Evolutionary conservation across 352 stramenopile genomes (phyloP).

Genomic region (Phytophthora brassicae): DNA sequence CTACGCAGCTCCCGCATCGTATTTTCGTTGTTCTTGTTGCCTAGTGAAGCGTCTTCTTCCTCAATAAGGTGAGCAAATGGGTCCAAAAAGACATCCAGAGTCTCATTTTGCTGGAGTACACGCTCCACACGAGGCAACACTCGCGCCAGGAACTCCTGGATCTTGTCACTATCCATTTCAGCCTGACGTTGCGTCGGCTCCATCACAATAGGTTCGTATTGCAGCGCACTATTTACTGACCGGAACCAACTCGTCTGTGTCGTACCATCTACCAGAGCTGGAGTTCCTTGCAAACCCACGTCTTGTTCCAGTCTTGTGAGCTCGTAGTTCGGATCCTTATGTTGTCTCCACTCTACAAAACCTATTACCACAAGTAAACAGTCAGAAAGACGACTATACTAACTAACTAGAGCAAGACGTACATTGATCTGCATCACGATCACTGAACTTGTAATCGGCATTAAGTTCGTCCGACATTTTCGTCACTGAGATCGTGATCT

Average conservation of each 20-base stretch:
- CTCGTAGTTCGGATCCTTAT: constrained; percentile 86
- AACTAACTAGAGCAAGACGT: constrained; percentile 5
- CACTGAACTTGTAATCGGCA: constrained; percentile 84
- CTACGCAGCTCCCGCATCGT: constrained; percentile 90
- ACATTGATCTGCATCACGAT: constrained; percentile 80
- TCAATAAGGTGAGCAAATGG: constrained; percentile 73
- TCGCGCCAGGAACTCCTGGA: constrained; percentile 67
- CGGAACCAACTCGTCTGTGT: constrained; percentile 87
- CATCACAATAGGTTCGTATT: constrained; percentile 80
- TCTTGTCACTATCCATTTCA: constrained; percentile 70
- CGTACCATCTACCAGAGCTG: constrained; percentile 60
- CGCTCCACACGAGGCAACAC: constrained; percentile 73
- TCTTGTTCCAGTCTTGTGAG: constrained; percentile 78
- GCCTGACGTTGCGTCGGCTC: constrained; percentile 29
- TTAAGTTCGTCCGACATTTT: constrained; percentile 85
- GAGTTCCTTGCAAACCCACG: constrained; percentile 72
- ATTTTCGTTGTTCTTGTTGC: constrained; percentile 86
- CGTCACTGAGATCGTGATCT: constrained; percentile 79
- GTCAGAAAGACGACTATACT: neutral
- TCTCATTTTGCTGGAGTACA: constrained; percentile 85
- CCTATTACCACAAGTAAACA: constrained; percentile 21
- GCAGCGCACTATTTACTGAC: constrained; percentile 77
- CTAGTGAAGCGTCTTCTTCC: constrained; percentile 54
- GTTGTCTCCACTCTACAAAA: constrained; percentile 85
- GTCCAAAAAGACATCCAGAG: constrained; percentile 83